Percentiles rank a stretch among this genome's conserved stretches.
phyloP scores from a whole-genome alignment of 108 stramenopile genomes.

The Bacterosira constricta region DNA sequence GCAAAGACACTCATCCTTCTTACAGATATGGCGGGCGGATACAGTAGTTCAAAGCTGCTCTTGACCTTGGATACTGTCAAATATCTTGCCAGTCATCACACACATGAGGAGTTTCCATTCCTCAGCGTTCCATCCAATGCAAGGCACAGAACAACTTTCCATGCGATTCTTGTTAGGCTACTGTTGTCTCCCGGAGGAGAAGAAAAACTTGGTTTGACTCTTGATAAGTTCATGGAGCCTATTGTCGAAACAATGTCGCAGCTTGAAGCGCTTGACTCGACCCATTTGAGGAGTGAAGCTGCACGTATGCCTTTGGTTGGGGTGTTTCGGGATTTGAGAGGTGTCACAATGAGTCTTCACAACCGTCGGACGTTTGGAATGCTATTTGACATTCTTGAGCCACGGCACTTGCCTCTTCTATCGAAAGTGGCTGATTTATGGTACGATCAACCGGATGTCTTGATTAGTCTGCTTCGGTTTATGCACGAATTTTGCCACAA shows the following conservation, averaged over 20 bases:
- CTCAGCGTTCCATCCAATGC: conserved; percentile 79
- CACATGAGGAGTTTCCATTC: conserved; percentile 95
- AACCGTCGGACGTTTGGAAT: conserved; percentile 91
- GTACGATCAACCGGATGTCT: conserved; percentile 94
- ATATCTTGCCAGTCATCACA: conserved; percentile 92
- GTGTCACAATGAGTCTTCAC: conserved; percentile 90
- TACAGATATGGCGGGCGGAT: conserved; percentile 95
- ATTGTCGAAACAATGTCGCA: conserved; percentile 75
- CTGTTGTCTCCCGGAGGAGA: conserved; percentile 88
- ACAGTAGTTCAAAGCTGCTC: conserved; percentile 93
- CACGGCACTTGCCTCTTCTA: conserved; percentile 85
- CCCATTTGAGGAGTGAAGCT: conserved; percentile 72
- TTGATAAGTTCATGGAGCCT: conserved; percentile 96
- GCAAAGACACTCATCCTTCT: conserved; percentile 91
- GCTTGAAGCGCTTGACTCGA: conserved; percentile 63
- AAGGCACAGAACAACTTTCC: conserved; percentile 93
- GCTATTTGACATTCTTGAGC: conserved; percentile 95
- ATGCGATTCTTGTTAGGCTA: conserved; percentile 90
- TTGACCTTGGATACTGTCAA: conserved; percentile 94
- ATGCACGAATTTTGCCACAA: conserved; percentile 97
- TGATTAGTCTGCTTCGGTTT: conserved; percentile 93
- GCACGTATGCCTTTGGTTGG: conserved; percentile 87
- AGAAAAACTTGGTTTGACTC: conserved; percentile 84
- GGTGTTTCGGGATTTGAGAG: conserved; percentile 93
- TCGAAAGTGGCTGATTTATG: conserved; percentile 90